These are phyloP conservation scores for Primulina huaijiensis DNA, from an alignment of 257 asterid species.

Conservation along the genomic window DNA sequence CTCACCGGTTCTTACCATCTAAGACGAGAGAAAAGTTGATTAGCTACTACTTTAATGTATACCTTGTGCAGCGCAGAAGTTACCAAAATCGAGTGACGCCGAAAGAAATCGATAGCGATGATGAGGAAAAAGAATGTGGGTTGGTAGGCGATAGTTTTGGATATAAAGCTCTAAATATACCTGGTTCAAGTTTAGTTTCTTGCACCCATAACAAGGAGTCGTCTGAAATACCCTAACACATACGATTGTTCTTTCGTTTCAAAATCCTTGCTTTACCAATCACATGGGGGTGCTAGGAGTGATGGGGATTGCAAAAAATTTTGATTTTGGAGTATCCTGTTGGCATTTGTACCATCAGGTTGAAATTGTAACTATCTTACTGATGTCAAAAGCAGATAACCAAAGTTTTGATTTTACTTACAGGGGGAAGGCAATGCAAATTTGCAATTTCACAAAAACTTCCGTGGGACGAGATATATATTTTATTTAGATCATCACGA, in stretches of 20 bases:
- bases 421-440: not conserved
- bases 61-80: slow-evolving; percentile 52
- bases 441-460: too few relatives aligned
- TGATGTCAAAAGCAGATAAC: too few relatives aligned
- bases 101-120: slow-evolving; percentile 69
- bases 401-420: too few relatives aligned
- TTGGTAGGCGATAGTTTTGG: slow-evolving; percentile 66
- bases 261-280: not conserved
- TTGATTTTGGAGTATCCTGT: not conserved
- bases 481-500: too few relatives aligned
- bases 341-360: not conserved
- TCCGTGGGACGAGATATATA: too few relatives aligned
- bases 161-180: slow-evolving; percentile 37
- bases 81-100: slow-evolving; percentile 80
- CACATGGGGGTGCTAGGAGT: too few relatives aligned
- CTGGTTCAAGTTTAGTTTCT: slow-evolving; percentile 30
- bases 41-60: slow-evolving; percentile 77
- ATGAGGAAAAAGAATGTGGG: slow-evolving; percentile 69
- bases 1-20: slow-evolving; percentile 39
- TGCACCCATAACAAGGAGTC: slow-evolving; percentile 54
- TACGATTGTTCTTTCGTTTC: too few relatives aligned
- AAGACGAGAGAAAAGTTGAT: slow-evolving; percentile 54
- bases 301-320: too few relatives aligned
- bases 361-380: not conserved
- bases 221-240: slow-evolving; percentile 23